Evolutionary conservation across 2,329 filamentous ascomycete genomes (phyloP).

Genomic region (Beauveria brongniartii): DNA sequence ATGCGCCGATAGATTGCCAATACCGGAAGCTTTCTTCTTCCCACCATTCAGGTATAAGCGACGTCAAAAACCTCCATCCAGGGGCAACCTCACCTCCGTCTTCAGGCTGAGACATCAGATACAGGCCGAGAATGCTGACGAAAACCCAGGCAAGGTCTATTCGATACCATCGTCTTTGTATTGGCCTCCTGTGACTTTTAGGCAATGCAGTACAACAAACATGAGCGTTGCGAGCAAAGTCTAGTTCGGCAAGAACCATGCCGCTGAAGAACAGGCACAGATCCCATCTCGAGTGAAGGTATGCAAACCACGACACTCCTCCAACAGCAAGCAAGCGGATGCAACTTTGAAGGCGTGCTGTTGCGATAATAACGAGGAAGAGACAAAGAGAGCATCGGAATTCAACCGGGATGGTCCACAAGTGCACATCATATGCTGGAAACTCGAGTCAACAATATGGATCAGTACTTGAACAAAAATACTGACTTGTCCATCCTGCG

Average conservation of each 20-base stretch:
- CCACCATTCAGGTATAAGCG: conserved; percentile 42
- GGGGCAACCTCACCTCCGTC: conserved; percentile 37
- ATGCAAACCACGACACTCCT: conserved; percentile 34
- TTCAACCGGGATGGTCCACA: conserved; percentile 57
- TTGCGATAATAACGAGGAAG: conserved; percentile 45
- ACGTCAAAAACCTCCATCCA: conserved; percentile 42
- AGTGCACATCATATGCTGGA: conserved; percentile 44
- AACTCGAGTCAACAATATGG: conserved; percentile 8
- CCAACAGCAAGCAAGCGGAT: conserved; percentile 36
- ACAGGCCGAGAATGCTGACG: conserved; percentile 42
- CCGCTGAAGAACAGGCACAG: conserved; percentile 47
- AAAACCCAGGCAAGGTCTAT: conserved; percentile 28
- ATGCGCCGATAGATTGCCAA: conserved; percentile 47
- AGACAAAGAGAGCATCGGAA: conserved; percentile 50
- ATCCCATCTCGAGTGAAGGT: conserved; percentile 44
- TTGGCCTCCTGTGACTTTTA: too few relatives aligned
- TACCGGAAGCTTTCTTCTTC: conserved; percentile 42
- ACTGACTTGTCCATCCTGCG: conserved; percentile 37
- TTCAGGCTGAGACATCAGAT: conserved; percentile 37
- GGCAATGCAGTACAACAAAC: conserved; percentile 18
- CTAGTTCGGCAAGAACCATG: conserved; percentile 46
- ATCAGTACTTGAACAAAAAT: neutral
- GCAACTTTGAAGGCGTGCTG: conserved; percentile 35
- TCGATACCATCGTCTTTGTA: neutral
- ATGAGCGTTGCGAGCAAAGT: conserved; percentile 41